Base-by-base conservation (phyloP, 2,329 filamentous ascomycete genomes). In the Ceratocystis ficicola region DNA sequence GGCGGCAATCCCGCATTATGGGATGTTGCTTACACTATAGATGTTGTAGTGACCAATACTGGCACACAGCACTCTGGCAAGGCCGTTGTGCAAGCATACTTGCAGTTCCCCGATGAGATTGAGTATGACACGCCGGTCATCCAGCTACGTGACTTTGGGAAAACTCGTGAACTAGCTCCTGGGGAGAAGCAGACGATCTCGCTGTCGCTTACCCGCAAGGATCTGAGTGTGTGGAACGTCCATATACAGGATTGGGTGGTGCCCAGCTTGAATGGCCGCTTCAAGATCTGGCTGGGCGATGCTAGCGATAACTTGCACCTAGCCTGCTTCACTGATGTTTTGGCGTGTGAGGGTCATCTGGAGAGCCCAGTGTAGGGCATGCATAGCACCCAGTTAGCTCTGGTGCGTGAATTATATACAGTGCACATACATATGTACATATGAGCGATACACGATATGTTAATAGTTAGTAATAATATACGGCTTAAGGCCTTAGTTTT, bases 171-270 rank as follows among this genome's bases (percentile, higher is more conserved):
- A 30, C 74, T 90, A 17, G 75, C 78, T 3, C 77, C 80, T 0
- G 84, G 83, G 0, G 77, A 84, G 71, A 79, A 74, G 2, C 74
- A 74, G 66, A 79, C 75, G 0, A 80, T 90, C 0, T 77, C 78
- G 22, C 78, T 90, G 70, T 75, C 77, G 0, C 70, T 90, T 66
- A 88, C 81, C 5, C 80, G 88, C 66, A 83, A 86, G 70, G 88
- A 90, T 72, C 66, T 90, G 65, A 89, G 87, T 69, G 86, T 88
- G 59, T 90, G 88, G 88, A 86, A 88, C 72, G 80, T 83, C 0
- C 74, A 76, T 5, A 72, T 76, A 50, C 86, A 89, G 75, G 89
- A 90, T 69, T 91, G 88, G 88, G 79, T 84, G 1, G 73, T 80
- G 7, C 76, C 76, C 4, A 71, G 68, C 0, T 71, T 74, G 1